A percentile compares a stretch with the other conserved stretches of the same genome.
phyloP scores from a whole-genome alignment of 495 filamentous ascomycete genomes.

The Chaetomium fimeti region DNA sequence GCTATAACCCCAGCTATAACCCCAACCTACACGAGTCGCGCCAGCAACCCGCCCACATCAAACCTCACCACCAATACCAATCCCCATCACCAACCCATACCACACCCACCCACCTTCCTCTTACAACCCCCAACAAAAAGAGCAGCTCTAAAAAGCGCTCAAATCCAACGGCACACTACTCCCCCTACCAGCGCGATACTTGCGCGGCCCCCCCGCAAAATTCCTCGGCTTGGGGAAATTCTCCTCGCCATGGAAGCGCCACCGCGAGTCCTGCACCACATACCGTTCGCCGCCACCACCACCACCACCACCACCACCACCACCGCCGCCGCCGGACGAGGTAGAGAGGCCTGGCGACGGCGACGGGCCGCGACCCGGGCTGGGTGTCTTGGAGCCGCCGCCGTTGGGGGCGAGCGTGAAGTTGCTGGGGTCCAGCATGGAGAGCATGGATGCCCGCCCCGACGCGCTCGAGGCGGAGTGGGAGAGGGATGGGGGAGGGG shows the following conservation, averaged over 20 bases:
- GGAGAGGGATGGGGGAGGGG: slow-evolving; percentile 30
- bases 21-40: too few species aligned
- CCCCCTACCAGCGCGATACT: slow-evolving; percentile 85
- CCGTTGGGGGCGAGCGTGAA: slow-evolving; percentile 67
- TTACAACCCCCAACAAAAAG: too few species aligned
- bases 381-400: slow-evolving; percentile 43
- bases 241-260: slow-evolving; percentile 81
- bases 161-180: slow-evolving; percentile 94
- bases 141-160: slow-evolving; percentile 39
- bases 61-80: too few species aligned
- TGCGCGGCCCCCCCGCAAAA: slow-evolving; percentile 67
- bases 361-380: slow-evolving; percentile 37
- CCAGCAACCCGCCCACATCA: too few species aligned
- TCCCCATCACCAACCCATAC: not conserved
- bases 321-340: slow-evolving; percentile 33
- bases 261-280: slow-evolving; percentile 74
- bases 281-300: slow-evolving; percentile 48
- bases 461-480: slow-evolving; percentile 39
- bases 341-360: slow-evolving; percentile 27
- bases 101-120: not conserved
- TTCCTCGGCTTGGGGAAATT: slow-evolving; percentile 80
- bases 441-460: slow-evolving; percentile 43
- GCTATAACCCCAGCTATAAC: too few species aligned
- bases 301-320: slow-evolving; percentile 42
- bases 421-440: slow-evolving; percentile 68